Percentiles rank a stretch among this genome's conserved stretches.
phyloP scores from a whole-genome alignment of 495 filamentous ascomycete species.

The Daldinia grandis region DNA sequence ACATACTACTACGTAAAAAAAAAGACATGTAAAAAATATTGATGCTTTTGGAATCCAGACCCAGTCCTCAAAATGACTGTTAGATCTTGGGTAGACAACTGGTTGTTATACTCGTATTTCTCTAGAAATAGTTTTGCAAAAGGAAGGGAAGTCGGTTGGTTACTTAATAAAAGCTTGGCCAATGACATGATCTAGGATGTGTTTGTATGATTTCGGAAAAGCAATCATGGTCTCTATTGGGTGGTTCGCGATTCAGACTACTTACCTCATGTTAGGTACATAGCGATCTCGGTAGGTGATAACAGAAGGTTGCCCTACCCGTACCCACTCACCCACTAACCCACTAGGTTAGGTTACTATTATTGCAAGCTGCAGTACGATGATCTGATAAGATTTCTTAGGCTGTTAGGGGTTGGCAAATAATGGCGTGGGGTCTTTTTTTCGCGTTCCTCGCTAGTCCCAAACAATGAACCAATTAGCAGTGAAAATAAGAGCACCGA shows the following conservation, averaged over 20 bases:
- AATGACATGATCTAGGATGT: not conserved
- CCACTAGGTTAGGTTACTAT: too few species aligned
- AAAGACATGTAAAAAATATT: constrained; percentile 10
- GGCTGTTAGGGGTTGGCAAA: not conserved
- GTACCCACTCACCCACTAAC: constrained; percentile 9
- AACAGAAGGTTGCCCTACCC: not conserved
- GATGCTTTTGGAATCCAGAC: constrained; percentile 22
- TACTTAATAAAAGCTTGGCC: constrained; percentile 8
- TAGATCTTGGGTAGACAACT: constrained; percentile 4
- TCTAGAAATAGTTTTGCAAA: not conserved
- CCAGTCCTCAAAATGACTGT: not conserved
- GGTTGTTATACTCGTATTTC: constrained; percentile 25
- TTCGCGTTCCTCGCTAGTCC: constrained; percentile 6
- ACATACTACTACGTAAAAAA: constrained; percentile 20
- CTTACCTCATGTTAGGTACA: not conserved
- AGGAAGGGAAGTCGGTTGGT: constrained; percentile 10
- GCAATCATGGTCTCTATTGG: not conserved
- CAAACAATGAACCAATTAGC: constrained; percentile 19
- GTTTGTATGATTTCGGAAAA: not conserved
- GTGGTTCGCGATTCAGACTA: constrained; percentile 3
- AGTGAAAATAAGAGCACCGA: constrained; percentile 2
- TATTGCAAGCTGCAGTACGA: constrained; percentile 10
- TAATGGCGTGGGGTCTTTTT: not conserved
- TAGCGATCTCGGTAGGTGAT: constrained; percentile 20
- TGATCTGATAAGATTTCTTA: constrained; percentile 35